Conservation (phyloP, 1,284 basidiomycete species). For the Cutaneotrichosporon sp. region DNA sequence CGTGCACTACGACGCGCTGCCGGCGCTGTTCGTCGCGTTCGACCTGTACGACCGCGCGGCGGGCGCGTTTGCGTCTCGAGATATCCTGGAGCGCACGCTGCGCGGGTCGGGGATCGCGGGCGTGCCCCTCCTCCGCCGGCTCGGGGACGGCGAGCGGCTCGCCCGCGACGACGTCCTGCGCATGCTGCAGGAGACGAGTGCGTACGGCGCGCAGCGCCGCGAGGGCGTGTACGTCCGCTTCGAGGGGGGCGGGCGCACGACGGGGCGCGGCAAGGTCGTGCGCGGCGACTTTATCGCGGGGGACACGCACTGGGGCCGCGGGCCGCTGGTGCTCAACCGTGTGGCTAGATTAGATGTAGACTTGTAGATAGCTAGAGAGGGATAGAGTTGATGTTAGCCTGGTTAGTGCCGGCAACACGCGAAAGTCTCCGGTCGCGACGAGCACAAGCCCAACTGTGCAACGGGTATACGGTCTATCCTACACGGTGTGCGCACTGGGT, state of each 20-base stretch:
- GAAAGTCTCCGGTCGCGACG: no score
- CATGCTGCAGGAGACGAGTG: conserved; percentile 58
- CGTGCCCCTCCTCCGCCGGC: conserved; percentile 55
- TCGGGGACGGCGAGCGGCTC: conserved; percentile 52
- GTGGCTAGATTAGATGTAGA: no score
- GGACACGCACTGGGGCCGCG: conserved; percentile 65
- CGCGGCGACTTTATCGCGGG: conserved; percentile 64
- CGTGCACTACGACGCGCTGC: conserved; percentile 61
- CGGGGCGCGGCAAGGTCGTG: conserved; percentile 62
- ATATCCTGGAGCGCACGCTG: conserved; percentile 37
- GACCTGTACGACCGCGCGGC: conserved; percentile 63
- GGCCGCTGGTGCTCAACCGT: conserved; percentile 56
- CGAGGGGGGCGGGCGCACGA: conserved; percentile 56
- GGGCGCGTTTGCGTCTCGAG: conserved; percentile 56
- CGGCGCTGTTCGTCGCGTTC: conserved; percentile 59
- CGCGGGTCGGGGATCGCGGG: conserved; percentile 53
- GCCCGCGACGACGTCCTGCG: conserved; percentile 54
- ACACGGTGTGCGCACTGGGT: no score
- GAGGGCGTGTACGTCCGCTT: conserved; percentile 66
- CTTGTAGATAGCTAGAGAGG: no score
- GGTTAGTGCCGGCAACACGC: no score
- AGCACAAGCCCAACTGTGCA: conserved; percentile 1
- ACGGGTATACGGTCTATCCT: neutral
- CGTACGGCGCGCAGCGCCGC: conserved; percentile 59
- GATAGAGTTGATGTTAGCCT: no score